These are phyloP conservation scores for Rhodotorula sp. DNA, from an alignment of 1,284 basidiomycete species.

Conservation along the genomic window DNA sequence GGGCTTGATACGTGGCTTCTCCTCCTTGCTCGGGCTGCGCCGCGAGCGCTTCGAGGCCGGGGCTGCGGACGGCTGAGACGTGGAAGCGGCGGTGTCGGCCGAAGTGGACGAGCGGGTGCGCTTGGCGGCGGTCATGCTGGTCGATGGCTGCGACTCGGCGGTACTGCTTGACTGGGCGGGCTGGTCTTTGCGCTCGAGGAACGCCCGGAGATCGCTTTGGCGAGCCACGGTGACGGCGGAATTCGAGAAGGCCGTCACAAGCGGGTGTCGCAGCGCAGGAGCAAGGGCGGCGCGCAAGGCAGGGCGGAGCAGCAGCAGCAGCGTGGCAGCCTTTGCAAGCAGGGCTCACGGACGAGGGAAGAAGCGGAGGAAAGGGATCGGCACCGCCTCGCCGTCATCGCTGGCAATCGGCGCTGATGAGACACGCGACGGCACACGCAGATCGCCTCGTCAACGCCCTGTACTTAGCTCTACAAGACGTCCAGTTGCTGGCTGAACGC, in stretches of 20 bases:
- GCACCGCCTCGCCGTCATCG: too few species aligned
- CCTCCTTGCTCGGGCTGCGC: background rate
- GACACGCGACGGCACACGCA: too few species aligned
- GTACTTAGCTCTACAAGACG: too few species aligned
- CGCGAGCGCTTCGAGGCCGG: background rate
- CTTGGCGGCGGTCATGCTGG: background rate
- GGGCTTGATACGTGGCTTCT: conserved; percentile 1
- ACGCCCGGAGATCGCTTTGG: conserved; percentile 13
- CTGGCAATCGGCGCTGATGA: too few species aligned
- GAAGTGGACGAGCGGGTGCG: conserved; percentile 6
- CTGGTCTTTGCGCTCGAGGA: background rate
- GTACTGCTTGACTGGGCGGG: background rate
- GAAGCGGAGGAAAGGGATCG: too few species aligned
- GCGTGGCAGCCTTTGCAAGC: too few species aligned
- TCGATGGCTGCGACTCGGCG: background rate
- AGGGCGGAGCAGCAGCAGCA: too few species aligned
- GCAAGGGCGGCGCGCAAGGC: too few species aligned
- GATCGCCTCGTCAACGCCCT: too few species aligned
- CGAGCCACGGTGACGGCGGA: background rate
- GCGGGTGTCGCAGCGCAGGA: background rate
- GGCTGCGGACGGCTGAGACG: background rate
- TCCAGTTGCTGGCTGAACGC: too few species aligned
- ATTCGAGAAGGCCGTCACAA: background rate
- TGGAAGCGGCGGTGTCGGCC: background rate
- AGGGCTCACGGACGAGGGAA: too few species aligned